Evolutionary conservation across 1,284 basidiomycete genomes (phyloP), one percentile per base, ranked within the genome.

Genomic region (Xanthoconium separans): DNA sequence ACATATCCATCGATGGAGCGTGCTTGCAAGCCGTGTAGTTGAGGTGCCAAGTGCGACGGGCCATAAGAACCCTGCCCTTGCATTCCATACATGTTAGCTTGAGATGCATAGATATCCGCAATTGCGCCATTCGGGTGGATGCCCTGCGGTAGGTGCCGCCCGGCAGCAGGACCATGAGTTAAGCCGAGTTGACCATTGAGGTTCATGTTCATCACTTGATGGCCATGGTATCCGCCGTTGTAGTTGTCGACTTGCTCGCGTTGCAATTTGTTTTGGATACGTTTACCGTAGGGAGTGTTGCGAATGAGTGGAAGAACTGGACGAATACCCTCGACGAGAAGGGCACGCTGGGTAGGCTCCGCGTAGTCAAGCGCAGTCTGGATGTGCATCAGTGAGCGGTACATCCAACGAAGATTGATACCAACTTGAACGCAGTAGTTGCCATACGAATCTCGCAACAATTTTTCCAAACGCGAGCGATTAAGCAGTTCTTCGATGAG

Each of bases 231-330:
- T 42, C 78, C 78, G 34, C 73, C 72, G 50, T 75, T 80, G 59
- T 78, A 87, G 60, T 80, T 83, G 61, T 91, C 89, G 74, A 86
- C 79, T 69, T 93, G 91, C 75, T 95, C 92, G 53, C 93, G 90
- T 73, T 96, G 93, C 53, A 98, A 79, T 76, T 97, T 97, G 77
- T 93, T 95, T 75, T 97, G 95, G 65, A 98, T 98, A 50, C 95
- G 89, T 78, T 98, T 98, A 65, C 95, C 95, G 66, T 98, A 98
- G 4, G 95, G 95, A 6, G 95, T 98, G 75, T 97, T 98, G 65
- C 95, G 89, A 68, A 98, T 97, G 59, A 97, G 81, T 3, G 93
- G 95, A 30, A 98, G 81, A 57, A 97, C 94, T n/a, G 95, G 95
- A 51, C 95, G 89, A 69, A 98, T 98, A 63, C 92, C 93, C 69